These are phyloP conservation scores for Orbilia blumenaviensis DNA, from an alignment of 2,329 filamentous ascomycete genomes.

Conservation along the genomic window DNA sequence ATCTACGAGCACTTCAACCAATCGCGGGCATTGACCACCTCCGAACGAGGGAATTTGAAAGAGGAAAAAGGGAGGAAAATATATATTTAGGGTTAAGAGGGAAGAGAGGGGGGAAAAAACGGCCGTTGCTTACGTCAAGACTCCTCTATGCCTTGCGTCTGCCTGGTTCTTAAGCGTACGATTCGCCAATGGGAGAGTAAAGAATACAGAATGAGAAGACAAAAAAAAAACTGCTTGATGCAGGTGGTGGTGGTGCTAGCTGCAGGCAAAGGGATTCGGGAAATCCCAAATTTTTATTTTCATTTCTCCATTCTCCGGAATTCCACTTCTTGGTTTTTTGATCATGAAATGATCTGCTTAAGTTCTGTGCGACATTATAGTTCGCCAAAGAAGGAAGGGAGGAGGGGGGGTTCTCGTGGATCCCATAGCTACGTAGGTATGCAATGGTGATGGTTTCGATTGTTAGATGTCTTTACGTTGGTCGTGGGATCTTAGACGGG, in stretches of 20 bases:
- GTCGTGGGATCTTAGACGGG: conserved; percentile 8
- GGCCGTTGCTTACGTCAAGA: background rate
- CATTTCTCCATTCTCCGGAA: too few relatives aligned
- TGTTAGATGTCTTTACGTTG: conserved; percentile 19
- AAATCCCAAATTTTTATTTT: background rate
- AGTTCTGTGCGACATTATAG: conserved; percentile 50
- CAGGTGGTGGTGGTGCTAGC: too few relatives aligned
- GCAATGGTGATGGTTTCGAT: background rate
- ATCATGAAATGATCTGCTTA: conserved; percentile 54
- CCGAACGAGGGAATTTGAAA: background rate
- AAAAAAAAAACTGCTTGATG: background rate
- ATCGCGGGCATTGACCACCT: conserved; percentile 9
- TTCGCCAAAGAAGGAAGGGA: background rate
- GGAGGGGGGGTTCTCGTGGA: background rate
- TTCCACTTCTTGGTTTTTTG: conserved; percentile 6
- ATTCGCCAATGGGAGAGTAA: conserved; percentile 32
- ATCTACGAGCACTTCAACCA: conserved; percentile 19
- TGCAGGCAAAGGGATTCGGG: background rate
- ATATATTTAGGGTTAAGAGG: background rate
- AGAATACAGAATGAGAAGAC: too few relatives aligned
- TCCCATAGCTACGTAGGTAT: background rate
- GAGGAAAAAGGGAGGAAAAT: background rate
- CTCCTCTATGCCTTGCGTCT: conserved; percentile 1
- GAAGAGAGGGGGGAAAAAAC: background rate
- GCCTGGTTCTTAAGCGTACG: background rate